Evolutionary conservation across 176 grass and related monocot genomes (phyloP).

Genomic region (Bonia amplexicaulis): DNA sequence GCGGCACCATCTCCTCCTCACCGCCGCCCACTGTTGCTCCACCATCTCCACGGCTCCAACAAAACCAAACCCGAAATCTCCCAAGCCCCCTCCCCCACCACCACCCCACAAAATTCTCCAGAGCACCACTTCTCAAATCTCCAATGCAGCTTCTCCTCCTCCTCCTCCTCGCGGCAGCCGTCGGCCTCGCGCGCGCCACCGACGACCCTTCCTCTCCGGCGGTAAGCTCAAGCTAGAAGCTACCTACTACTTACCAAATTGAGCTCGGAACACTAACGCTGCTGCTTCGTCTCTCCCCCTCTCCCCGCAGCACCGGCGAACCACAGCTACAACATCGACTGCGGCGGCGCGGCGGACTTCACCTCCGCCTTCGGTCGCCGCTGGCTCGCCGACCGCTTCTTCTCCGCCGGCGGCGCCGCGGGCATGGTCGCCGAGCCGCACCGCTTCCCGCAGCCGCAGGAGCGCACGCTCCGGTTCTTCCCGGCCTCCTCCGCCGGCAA

Average conservation of each 20-base stretch:
- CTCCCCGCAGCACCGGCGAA: constrained; percentile 23
- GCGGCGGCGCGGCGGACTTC: constrained; percentile 80
- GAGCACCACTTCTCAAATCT: background rate
- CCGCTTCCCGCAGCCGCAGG: constrained; percentile 77
- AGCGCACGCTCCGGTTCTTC: constrained; percentile 94
- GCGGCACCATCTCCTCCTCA: no score
- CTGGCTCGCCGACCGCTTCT: constrained; percentile 85
- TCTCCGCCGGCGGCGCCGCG: constrained; percentile 46
- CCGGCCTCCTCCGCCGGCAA: constrained; percentile 76
- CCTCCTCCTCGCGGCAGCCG: constrained; percentile 27
- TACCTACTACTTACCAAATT: background rate
- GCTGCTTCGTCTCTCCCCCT: background rate
- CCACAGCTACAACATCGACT: constrained; percentile 95
- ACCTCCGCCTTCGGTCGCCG: constrained; percentile 65
- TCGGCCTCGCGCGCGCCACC: constrained; percentile 28
- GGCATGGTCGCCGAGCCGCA: constrained; percentile 93
- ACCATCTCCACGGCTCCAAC: background rate
- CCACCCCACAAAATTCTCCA: background rate
- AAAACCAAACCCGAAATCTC: background rate
- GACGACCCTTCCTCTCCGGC: constrained; percentile 72
- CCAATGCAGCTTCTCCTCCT: constrained; percentile 45
- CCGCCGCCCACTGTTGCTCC: constrained; percentile 7
- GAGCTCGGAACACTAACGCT: background rate
- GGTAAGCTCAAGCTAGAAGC: constrained; percentile 33
- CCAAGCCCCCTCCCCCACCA: background rate